phyloP scores from a whole-genome alignment of 148 eudicot genomes.

The Diospyros kaki region DNA sequence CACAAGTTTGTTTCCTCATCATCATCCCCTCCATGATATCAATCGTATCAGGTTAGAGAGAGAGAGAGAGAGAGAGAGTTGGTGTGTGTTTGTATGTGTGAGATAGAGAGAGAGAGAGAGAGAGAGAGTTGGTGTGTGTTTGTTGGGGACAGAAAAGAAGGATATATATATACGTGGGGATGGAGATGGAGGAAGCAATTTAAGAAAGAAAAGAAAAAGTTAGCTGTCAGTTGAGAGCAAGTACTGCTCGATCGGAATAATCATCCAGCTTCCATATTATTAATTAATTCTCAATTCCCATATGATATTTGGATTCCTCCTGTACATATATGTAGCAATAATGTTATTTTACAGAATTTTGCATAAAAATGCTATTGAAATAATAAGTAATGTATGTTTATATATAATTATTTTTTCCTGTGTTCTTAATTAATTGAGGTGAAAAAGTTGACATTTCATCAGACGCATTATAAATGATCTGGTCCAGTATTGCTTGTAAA shows the following conservation, averaged over 20 bases:
- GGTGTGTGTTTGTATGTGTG: constrained; percentile 8
- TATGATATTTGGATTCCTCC: too few species aligned
- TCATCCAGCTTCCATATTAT: not conserved
- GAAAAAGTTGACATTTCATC: too few species aligned
- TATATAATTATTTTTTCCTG: too few species aligned
- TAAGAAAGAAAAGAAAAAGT: constrained; percentile 2
- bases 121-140: constrained; percentile 7
- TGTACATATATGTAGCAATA: too few species aligned
- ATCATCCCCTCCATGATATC: constrained; percentile 8
- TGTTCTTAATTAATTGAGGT: too few species aligned
- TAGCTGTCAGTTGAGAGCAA: constrained; percentile 16
- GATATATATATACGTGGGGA: constrained; percentile 8
- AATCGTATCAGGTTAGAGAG: not conserved
- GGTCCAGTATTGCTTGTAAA: too few species aligned
- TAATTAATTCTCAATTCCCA: not conserved
- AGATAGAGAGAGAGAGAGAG: constrained; percentile 3
- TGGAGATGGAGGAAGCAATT: constrained; percentile 1
- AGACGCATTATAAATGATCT: too few species aligned
- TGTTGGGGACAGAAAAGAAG: constrained; percentile 6
- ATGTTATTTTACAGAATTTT: too few species aligned
- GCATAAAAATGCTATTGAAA: too few species aligned
- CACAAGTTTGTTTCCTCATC: constrained; percentile 23
- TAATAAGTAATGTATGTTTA: too few species aligned
- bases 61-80: constrained; percentile 7
- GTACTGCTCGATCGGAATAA: constrained; percentile 8